Evolutionary conservation across 2,329 filamentous ascomycete genomes (phyloP).

Genomic region (Ophiostoma montium): DNA sequence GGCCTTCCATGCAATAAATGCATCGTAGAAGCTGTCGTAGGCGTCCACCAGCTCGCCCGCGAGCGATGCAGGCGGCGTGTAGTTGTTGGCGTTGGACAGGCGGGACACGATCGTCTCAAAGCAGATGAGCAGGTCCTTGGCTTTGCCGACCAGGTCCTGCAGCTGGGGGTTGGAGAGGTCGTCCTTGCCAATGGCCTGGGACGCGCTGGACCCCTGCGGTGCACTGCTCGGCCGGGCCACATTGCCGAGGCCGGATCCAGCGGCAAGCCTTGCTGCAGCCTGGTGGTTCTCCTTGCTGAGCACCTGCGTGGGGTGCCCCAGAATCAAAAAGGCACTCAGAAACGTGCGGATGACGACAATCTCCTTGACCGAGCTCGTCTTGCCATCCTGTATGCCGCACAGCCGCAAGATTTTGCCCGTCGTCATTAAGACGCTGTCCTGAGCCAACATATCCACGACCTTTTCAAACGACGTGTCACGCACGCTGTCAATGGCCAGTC

Average conservation of each 20-base stretch:
- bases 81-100: slow-evolving; percentile 51
- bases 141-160: slow-evolving; percentile 63
- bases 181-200: slow-evolving; percentile 29
- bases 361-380: slow-evolving; percentile 47
- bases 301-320: slow-evolving; percentile 66
- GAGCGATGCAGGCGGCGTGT: slow-evolving; percentile 48
- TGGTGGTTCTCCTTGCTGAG: slow-evolving; percentile 46
- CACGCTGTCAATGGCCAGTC: slow-evolving; percentile 56
- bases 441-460: slow-evolving; percentile 53
- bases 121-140: slow-evolving; percentile 60
- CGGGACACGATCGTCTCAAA: slow-evolving; percentile 62
- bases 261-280: background rate
- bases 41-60: slow-evolving; percentile 50
- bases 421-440: slow-evolving; percentile 48
- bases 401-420: slow-evolving; percentile 55
- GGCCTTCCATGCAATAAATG: slow-evolving; percentile 74
- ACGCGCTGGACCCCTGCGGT: background rate
- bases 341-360: slow-evolving; percentile 63
- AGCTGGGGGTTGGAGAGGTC: slow-evolving; percentile 47
- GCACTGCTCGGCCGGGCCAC: background rate
- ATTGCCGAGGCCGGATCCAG: background rate
- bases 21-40: slow-evolving; percentile 61
- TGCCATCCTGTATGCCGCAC: slow-evolving; percentile 55
- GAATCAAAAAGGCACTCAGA: slow-evolving; percentile 64
- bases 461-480: slow-evolving; percentile 58